These are phyloP conservation scores for Trichoderma cornu-damae DNA, from an alignment of 2,329 filamentous ascomycete species.

Conservation along the genomic window DNA sequence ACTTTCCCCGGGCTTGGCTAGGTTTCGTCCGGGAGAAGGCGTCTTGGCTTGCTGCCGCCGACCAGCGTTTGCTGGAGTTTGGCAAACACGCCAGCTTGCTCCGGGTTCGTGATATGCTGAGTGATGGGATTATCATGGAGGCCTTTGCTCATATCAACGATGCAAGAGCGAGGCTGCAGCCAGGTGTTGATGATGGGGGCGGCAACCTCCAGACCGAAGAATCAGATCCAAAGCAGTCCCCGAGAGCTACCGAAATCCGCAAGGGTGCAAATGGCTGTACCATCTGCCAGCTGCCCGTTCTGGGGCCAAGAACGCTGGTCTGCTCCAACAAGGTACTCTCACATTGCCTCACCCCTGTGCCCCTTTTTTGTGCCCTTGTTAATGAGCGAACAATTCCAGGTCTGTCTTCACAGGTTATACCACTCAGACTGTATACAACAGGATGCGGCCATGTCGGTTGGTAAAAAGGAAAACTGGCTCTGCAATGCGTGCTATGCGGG, in stretches of 20 bases:
- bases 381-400: slow-evolving; percentile 28
- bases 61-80: slow-evolving; percentile 49
- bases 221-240: slow-evolving; percentile 26
- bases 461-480: slow-evolving; percentile 35
- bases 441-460: slow-evolving; percentile 34
- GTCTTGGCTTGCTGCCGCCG: slow-evolving; percentile 46
- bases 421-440: slow-evolving; percentile 44
- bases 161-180: slow-evolving; percentile 32
- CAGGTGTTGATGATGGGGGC: slow-evolving; percentile 17
- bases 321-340: slow-evolving; percentile 46
- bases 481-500: slow-evolving; percentile 35
- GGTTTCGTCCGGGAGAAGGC: slow-evolving; percentile 48
- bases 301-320: slow-evolving; percentile 44
- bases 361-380: not conserved
- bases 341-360: not conserved
- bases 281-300: slow-evolving; percentile 45
- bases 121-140: slow-evolving; percentile 40
- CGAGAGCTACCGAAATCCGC: slow-evolving; percentile 35
- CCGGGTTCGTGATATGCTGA: slow-evolving; percentile 44
- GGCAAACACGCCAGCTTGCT: slow-evolving; percentile 50
- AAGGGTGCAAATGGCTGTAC: slow-evolving; percentile 44
- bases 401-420: slow-evolving; percentile 42
- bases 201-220: slow-evolving; percentile 18
- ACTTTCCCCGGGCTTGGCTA: slow-evolving; percentile 48
- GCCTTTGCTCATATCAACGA: slow-evolving; percentile 42